These are phyloP conservation scores for Vitis vinifera DNA, from an alignment of 164 flowering plant genomes.

Conservation along the genomic window DNA sequence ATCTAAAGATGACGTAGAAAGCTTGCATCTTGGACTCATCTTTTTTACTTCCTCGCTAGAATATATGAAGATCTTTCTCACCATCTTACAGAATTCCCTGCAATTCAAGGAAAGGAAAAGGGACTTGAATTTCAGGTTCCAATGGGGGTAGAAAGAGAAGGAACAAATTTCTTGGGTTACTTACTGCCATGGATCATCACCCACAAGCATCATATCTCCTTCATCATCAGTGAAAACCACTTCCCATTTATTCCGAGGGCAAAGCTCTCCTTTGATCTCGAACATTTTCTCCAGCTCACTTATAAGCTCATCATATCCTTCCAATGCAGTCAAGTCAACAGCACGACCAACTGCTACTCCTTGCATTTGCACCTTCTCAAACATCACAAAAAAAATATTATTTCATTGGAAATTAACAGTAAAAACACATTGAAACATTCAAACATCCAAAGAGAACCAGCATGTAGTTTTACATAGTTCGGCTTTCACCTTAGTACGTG, in stretches of 20 bases:
- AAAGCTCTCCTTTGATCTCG: constrained; percentile 70
- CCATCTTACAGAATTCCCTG: constrained; percentile 74
- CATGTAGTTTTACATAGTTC: neutral
- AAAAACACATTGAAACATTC: neutral
- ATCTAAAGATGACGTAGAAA: constrained; percentile 32
- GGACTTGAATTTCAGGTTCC: neutral
- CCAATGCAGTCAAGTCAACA: constrained; percentile 56
- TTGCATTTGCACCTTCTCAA: constrained; percentile 75
- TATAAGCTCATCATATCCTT: constrained; percentile 55
- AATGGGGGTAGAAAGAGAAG: neutral
- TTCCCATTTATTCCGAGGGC: constrained; percentile 51
- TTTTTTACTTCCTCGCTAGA: constrained; percentile 58
- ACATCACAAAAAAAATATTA: neutral
- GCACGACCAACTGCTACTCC: constrained; percentile 85
- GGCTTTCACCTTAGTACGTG: constrained; percentile 52
- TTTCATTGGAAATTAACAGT: neutral
- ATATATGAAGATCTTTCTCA: constrained; percentile 47
- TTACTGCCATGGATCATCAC: constrained; percentile 90
- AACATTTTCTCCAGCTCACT: constrained; percentile 72
- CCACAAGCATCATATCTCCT: constrained; percentile 87
- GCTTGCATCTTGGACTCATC: constrained; percentile 41
- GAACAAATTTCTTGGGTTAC: constrained; percentile 18
- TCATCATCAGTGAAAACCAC: constrained; percentile 76
- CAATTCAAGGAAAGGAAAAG: neutral
- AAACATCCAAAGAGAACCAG: neutral